A percentile compares a stretch with the other conserved stretches of the same genome.
Conservation (phyloP, 305 asterid species). For the Fraxinus angustifolia region DNA sequence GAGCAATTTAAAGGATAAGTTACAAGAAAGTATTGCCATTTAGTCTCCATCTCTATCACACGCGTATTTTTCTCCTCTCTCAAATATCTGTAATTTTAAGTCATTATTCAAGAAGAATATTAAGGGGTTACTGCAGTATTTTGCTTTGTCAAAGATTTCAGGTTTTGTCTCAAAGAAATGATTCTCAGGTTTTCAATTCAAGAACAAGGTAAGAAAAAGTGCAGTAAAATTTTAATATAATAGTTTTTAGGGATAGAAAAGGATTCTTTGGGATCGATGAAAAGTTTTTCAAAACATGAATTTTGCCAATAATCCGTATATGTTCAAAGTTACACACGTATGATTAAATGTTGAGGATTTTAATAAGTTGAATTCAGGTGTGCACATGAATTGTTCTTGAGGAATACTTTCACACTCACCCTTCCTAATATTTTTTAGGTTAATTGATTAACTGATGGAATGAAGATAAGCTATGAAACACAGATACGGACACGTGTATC, state of each 20-base stretch:
- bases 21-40: background rate
- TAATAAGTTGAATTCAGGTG: background rate
- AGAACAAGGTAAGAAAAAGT: background rate
- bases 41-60: background rate
- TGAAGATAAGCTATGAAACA: too few species aligned
- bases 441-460: too few species aligned
- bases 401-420: too few species aligned
- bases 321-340: background rate
- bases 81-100: background rate
- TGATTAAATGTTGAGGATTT: background rate
- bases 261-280: background rate
- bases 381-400: background rate
- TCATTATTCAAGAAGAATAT: background rate
- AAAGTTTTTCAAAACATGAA: background rate
- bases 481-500: too few species aligned
- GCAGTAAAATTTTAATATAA: background rate
- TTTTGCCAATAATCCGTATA: background rate
- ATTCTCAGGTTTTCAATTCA: background rate
- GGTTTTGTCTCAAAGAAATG: background rate
- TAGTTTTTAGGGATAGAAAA: background rate
- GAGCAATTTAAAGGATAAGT: background rate
- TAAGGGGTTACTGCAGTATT: background rate
- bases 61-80: background rate
- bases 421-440: too few species aligned
- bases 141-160: background rate